phyloP scores from a whole-genome alignment of 495 filamentous ascomycete species.

The Xylaria venustula region DNA sequence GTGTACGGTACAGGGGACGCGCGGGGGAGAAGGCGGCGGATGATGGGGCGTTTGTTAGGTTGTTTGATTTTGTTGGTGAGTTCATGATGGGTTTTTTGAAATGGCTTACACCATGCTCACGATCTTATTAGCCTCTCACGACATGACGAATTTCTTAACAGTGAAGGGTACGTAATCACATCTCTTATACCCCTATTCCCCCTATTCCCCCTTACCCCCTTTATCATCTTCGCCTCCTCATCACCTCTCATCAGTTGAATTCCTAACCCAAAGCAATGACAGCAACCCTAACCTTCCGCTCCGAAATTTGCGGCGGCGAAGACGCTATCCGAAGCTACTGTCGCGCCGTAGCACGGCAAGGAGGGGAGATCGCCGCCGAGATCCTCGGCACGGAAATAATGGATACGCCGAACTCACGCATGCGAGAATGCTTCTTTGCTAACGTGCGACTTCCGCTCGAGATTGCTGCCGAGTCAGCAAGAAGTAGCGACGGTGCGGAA shows the following conservation, averaged over 20 bases:
- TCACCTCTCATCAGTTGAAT: constrained; percentile 18
- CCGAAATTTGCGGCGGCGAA: constrained; percentile 69
- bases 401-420: constrained; percentile 41
- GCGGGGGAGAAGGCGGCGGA: neutral
- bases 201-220: too few species aligned
- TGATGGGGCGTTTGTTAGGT: neutral
- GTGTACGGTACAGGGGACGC: constrained; percentile 47
- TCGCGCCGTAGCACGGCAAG: constrained; percentile 52
- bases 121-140: neutral
- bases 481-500: too few species aligned
- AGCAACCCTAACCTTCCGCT: constrained; percentile 64
- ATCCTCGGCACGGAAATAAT: constrained; percentile 68
- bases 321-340: constrained; percentile 60
- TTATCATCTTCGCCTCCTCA: too few species aligned
- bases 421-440: constrained; percentile 48
- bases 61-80: constrained; percentile 29
- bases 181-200: too few species aligned
- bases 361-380: constrained; percentile 52
- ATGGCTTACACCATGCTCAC: too few species aligned
- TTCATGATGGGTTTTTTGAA: too few species aligned
- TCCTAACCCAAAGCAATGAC: too few species aligned
- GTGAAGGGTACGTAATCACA: constrained; percentile 4
- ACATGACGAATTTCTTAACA: constrained; percentile 8
- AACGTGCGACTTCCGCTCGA: constrained; percentile 68
- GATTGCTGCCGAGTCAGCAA: constrained; percentile 19